Base-by-base conservation (phyloP, 345 rosid genomes). In the Mercurialis annua region DNA sequence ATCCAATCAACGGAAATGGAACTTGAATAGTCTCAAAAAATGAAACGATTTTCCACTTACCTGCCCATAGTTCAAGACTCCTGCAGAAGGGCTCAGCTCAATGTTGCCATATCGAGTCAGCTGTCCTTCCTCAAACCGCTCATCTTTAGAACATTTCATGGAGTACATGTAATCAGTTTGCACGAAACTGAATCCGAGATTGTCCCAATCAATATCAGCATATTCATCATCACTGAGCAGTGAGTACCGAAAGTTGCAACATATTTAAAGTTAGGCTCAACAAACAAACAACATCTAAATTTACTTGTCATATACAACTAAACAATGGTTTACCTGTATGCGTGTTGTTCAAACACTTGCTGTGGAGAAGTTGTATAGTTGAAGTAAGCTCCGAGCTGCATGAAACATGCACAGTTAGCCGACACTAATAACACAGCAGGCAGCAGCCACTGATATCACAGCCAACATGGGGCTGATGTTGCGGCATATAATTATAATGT, bases 51-150 rank as follows among this genome's bases (percentile, higher is more conserved):
- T 26, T 29, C 23, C 1, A n/a, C 71, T 79, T 85, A 81, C 98
- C 96, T 93, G 98, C 55, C 94, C 98, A 58, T 89, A 93, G 66
- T 90, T 93, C 63, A 90, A 73, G 75, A 89, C 90, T 43, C 86
- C 94, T 14, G 94, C 87, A 0, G 88, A 84, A 78, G 98, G 98
- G 76, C 88, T 86, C 52, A 93, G 70, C 33, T 83, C 83, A 62
- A 93, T 73, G 71, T 78, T 87, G 34, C 85, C 82, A 51, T 79
- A 87, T 34, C 66, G 87, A 70, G 56, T 73, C 43, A 93, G 78
- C 23, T 65, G 69, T 6, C 96, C 97, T 21, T 70, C 69, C 62
- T 71, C 76, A 42, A 87, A 93, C 24, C 44, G 65, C 0, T 80
- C 79, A 21, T 85, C 82, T 64, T 77, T 46, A 2, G 80, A 70